Base-by-base conservation (phyloP, 148 eudicot genomes). In the Rheum nobile region DNA sequence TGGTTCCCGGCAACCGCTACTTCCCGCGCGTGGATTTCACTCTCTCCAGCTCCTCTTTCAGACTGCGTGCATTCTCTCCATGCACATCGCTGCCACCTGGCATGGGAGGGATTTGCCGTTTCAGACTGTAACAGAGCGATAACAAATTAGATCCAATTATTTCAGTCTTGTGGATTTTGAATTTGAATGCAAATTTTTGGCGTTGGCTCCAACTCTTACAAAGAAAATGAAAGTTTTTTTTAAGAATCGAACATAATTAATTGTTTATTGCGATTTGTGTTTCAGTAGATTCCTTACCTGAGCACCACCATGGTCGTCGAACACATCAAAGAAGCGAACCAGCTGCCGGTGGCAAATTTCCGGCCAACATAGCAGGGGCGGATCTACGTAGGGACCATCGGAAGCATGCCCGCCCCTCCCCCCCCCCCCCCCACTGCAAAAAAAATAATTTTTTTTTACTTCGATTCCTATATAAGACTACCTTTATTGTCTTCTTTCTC, bases 301-400 rank as follows among this genome's bases (percentile, higher is more conserved):
- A 77, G 83, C 10, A 3, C 89, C 87, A 24, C 87, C 87, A 28
- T 86, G 89, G 14, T 87, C 89, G 46, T 86, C 87, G 50, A 13
- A 86, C 19, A 86, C 87, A 14, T 74, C 87, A 22, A 82, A 84
- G 78, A 72, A 86, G 69, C 84, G 87, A 54, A 86, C 87, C 13
- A 85, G 89, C 0, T 22, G 68, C 11, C 32, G 28, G 7, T 63
- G 71, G 50, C 76, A 65, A 24, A 84, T 70, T 28, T 70, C 75
- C 43, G 89, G 89, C 6, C 77, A n/a, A n/a, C n/a, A n/a, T n/a
- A n/a, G n/a, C n/a, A n/a, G n/a, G n/a, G n/a, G n/a, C n/a, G n/a
- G n/a, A n/a, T n/a, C n/a, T n/a, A n/a, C n/a, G n/a, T n/a, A n/a
- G n/a, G n/a, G n/a, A n/a, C n/a, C n/a, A n/a, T n/a, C n/a, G n/a